Evolutionary conservation across 352 stramenopile species (phyloP), one percentile per base, ranked within the genome.

Genomic region (Phytophthora fragariae): DNA sequence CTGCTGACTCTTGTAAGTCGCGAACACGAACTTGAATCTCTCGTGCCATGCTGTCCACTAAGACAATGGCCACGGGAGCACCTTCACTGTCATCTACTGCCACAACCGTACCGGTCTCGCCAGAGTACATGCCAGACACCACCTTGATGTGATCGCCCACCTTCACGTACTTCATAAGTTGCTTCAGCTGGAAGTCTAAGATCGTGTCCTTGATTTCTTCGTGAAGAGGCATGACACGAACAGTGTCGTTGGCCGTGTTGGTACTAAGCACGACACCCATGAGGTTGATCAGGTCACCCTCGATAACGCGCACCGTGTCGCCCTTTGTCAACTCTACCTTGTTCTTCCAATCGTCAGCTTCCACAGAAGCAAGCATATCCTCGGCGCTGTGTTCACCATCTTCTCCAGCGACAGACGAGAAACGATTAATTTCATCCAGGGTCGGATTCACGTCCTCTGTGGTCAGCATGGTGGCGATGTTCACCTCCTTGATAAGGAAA

Each of bases 101-200:
- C 19, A 97, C 92, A 58, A 97, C 91, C 7, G 90, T 97, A 57
- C 92, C 92, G 2, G 92, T 97, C 71, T 97, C 92, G 21, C 92
- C 92, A 5, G 90, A 96, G 76, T 97, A 97, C 44, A 90, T 86
- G 5, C 92, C 92, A 31, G 89, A 97, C 3, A 97, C 84, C 21
- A 97, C 92, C 77, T 97, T 97, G 72, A 97, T 96, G 65, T 97
- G 91, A 68, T 97, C 92, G 47, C 92, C 92, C n/a, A 97, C 89
- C 63, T 97, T 97, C 65, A 97, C 90, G 60, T 94, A 95, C 68
- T 97, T 97, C 84, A 97, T 95, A 57, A 97, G 65, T 65, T 97
- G 90, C 65, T 93, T 95, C 49, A 96, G 70, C 73, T 95, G 88
- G 72, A 97, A 97, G 64, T 97, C 90, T 41, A 97, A 72, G 50